Evolutionary conservation across 2,329 filamentous ascomycete species (phyloP), one percentile per base, ranked within the genome.

Genomic region (Elsinoe fawcettii): DNA sequence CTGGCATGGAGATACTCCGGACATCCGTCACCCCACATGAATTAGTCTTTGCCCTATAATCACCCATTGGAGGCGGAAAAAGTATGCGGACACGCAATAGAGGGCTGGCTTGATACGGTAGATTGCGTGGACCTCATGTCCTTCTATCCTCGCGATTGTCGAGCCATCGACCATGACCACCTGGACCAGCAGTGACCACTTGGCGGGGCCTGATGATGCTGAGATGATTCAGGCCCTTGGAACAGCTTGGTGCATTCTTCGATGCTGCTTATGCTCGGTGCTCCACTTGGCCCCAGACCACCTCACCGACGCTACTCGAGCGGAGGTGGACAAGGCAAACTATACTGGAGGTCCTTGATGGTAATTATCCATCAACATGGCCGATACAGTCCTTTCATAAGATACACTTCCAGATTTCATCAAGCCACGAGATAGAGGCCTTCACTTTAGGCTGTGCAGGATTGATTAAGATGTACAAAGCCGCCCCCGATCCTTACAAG

Each of bases 191-290:
- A 8, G 18, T 22, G 16, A 44, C 8, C 8, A 9, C 39, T 44
- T 7, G 16, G 39, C 22, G 18, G 39, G 22, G 39, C 39, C 39
- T 44, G 7, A 44, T n/a, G n/a, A 44, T 9, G n/a, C 16, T 23
- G 39, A 12, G 4, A 20, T 44, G 39, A 44, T 22, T 44, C 39
- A 44, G 39, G 39, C 5, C 32, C 34, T 53, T 53, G 49, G 32
- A 23, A 32, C 49, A 53, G 49, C 49, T 53, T 53, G 49, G n/a
- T 53, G 49, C 34, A 18, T 34, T 9, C 44, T 49, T 49, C 18
- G 44, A 49, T 49, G 25, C 44, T 53, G 49, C 49, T 53, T 53
- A 20, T 36, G 7, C 30, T 14, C 30, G 9, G 3, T 3, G 34
- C 49, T 37, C 32, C 30, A 23, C 49, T 53, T 53, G 30, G 32